Percentiles rank a stretch among this genome's conserved stretches.
These are phyloP conservation scores for Syzygium jambos DNA, from an alignment of 345 rosid species.

Conservation along the genomic window DNA sequence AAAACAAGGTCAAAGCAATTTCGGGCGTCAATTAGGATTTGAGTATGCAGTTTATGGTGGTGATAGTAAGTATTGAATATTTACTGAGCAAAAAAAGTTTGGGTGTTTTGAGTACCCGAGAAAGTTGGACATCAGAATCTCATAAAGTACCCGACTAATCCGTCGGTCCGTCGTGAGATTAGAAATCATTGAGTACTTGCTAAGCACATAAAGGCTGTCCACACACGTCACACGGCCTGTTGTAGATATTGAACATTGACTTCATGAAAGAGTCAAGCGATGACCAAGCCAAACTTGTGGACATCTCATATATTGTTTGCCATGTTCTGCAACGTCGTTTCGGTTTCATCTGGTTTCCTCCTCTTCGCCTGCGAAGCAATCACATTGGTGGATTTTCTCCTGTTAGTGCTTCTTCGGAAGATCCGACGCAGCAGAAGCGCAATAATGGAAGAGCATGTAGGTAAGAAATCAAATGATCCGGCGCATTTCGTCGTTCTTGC, in stretches of 20 bases:
- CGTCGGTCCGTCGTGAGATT: background rate
- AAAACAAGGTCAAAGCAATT: background rate
- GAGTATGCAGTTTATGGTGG: background rate
- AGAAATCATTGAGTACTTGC: background rate
- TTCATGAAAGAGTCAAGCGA: background rate
- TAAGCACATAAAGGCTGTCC: background rate
- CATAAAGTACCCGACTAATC: background rate
- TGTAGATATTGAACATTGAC: background rate
- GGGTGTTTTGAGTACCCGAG: background rate
- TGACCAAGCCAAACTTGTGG: background rate
- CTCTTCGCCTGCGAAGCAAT: background rate
- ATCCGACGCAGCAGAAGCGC: background rate
- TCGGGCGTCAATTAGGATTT: background rate
- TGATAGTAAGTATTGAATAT: background rate
- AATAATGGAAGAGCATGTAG: background rate
- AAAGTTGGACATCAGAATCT: background rate
- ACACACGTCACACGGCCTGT: background rate
- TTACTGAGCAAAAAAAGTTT: background rate
- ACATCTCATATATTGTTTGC: background rate
- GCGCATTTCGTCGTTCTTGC: background rate
- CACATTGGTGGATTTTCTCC: background rate
- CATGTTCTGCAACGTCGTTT: background rate
- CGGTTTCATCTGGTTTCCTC: background rate
- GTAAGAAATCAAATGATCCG: background rate
- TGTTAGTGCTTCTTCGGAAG: background rate